Conservation (phyloP, 2,329 filamentous ascomycete species). For the Ophiostoma perfectum region DNA sequence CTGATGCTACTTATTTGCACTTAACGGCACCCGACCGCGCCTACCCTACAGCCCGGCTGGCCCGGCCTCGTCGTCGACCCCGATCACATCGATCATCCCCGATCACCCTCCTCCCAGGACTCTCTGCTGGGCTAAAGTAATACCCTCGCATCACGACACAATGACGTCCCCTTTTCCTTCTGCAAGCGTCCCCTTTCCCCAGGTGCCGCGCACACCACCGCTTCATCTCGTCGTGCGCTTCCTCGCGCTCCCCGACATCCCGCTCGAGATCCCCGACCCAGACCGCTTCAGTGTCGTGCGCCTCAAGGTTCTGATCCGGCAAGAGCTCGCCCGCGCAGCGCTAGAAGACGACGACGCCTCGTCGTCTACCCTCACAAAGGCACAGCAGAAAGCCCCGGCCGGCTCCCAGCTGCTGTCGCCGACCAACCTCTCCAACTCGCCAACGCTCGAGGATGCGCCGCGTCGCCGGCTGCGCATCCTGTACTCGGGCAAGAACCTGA, state of each 20-base stretch:
- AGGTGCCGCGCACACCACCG: conserved; percentile 30
- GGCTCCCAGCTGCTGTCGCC: neutral
- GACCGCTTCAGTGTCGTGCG: conserved; percentile 65
- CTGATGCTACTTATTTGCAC: neutral
- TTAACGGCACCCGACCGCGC: conserved; percentile 5
- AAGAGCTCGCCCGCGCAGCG: conserved; percentile 45
- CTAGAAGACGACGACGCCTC: neutral
- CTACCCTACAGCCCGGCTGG: neutral
- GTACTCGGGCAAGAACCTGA: conserved; percentile 78
- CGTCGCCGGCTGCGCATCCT: conserved; percentile 78
- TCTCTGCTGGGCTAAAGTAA: neutral
- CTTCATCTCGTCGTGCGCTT: conserved; percentile 86
- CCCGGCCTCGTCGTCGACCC: conserved; percentile 10
- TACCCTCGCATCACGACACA: neutral
- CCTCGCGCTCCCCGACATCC: conserved; percentile 76
- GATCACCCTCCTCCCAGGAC: neutral
- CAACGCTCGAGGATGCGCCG: conserved; percentile 31
- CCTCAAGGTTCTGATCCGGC: conserved; percentile 76
- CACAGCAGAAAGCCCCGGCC: conserved; percentile 1
- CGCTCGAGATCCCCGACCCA: conserved; percentile 67
- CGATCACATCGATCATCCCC: neutral
- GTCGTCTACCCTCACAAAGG: conserved; percentile 32
- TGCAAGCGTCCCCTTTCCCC: conserved; percentile 5
- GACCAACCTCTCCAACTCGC: conserved; percentile 1
- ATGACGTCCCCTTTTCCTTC: conserved; percentile 7